Base-by-base conservation (phyloP, 495 filamentous ascomycete species). In the Penicillium chermesinum region DNA sequence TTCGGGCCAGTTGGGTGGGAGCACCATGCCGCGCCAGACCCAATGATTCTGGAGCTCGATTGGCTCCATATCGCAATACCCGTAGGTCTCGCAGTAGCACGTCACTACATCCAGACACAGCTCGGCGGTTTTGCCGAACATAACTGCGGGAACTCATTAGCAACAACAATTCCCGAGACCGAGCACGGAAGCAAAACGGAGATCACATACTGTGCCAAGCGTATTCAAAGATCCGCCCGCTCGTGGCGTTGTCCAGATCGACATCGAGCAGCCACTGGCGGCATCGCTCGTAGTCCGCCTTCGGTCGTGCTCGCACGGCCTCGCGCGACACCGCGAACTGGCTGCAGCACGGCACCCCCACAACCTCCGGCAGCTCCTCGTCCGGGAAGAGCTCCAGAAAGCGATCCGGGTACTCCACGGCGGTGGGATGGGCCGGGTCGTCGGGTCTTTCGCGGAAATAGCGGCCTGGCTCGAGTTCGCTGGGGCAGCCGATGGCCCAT, bases 201-300 rank as follows among this genome's bases (percentile, higher is more conserved):
- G 48, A 44, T n/a, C n/a, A 61, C 67, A 46, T 47, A 73, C 67
- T 73, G 63, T 89, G 85, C 85, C 86, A 89, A 34, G 77, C 59
- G 57, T 83, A 87, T 63, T 89, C 86, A 61, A 86, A 66, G 16
- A 88, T 69, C 9, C 83, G 54, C 9, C 85, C 86, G 18, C 73
- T 80, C 27, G 75, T 54, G 12, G 62, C 62, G 43, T 84, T 75
- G 9, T 67, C 64, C 41, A 85, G 54, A 14, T 63, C 55, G 12
- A 85, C 84, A 7, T 77, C 55, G 2, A 84, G 36, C 32, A 88
- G 49, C 84, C 86, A 88, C 15, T 75, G 53, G 6, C 80, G 61
- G 49, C 70, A 78, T 1, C 63, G 62, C 16, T 71, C 34, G 54
- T 86, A 88, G 20, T 80, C 69, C 38, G 71, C 65, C 46, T 59